Percentiles rank a stretch among this genome's conserved stretches.
Evolutionary conservation across 352 stramenopile species (phyloP).

Genomic region (Phytophthora rubi): DNA sequence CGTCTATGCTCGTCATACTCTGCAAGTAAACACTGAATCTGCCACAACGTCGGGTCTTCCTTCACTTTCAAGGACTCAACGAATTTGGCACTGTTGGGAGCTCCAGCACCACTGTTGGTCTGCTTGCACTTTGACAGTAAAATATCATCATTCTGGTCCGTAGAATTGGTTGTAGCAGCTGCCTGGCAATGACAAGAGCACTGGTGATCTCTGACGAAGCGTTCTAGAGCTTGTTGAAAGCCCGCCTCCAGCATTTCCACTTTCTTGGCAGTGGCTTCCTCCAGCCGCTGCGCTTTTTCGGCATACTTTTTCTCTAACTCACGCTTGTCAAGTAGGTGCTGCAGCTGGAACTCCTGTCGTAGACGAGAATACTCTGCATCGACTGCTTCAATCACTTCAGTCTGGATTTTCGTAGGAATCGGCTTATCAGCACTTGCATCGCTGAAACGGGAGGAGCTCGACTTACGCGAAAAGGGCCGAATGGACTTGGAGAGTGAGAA

Average conservation of each 20-base stretch:
- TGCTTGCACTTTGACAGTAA: neutral
- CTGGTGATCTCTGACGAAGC: constrained; percentile 5
- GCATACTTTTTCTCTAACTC: constrained; percentile 36
- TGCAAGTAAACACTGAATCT: constrained; percentile 12
- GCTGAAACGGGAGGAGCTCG: neutral
- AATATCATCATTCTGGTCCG: neutral
- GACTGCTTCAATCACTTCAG: constrained; percentile 62
- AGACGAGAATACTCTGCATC: constrained; percentile 49
- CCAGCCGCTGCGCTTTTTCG: constrained; percentile 26
- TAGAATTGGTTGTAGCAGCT: neutral
- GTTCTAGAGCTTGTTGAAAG: constrained; percentile 33
- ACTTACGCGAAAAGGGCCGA: constrained; percentile 39
- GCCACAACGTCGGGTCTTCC: neutral
- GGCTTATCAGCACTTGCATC: constrained; percentile 20
- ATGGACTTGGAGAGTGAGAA: constrained; percentile 54
- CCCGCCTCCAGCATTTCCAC: constrained; percentile 59
- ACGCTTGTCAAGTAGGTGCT: constrained; percentile 36
- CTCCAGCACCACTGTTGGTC: neutral
- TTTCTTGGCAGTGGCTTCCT: constrained; percentile 49
- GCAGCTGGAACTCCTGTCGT: constrained; percentile 47
- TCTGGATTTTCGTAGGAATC: constrained; percentile 38
- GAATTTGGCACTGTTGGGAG: neutral
- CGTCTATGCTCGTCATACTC: constrained; percentile 18
- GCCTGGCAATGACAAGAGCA: neutral
- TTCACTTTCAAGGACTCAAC: neutral